Conservation (phyloP, 1,139 yeast genomes). For the Martiniozyma asiatica region DNA sequence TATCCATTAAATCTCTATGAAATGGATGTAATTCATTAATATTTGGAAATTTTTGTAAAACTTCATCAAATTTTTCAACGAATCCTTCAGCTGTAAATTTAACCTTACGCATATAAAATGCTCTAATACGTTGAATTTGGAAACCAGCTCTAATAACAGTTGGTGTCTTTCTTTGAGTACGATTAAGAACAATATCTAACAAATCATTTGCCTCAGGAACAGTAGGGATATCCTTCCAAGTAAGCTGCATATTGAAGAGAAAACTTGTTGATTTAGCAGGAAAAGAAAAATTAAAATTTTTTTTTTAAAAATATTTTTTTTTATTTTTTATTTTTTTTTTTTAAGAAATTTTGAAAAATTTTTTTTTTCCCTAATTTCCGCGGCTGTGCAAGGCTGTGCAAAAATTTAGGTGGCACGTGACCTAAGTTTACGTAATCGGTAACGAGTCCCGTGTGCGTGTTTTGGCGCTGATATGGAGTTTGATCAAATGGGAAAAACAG, state of each 20-base stretch:
- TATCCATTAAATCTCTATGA: conserved; percentile 95
- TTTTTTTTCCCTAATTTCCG: no score
- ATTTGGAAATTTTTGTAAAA: conserved; percentile 84
- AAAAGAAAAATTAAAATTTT: conserved; percentile 3
- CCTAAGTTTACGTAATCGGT: no score
- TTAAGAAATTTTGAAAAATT: no score
- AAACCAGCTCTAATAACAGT: conserved; percentile 96
- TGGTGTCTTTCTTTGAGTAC: conserved; percentile 97
- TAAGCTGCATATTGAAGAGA: conserved; percentile 63
- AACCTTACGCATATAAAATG: conserved; percentile 98
- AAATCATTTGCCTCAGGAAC: conserved; percentile 87
- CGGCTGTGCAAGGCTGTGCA: no score
- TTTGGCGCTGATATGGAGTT: no score
- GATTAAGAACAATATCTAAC: conserved; percentile 90
- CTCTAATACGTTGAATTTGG: conserved; percentile 88
- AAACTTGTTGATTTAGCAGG: not conserved
- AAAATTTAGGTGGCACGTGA: no score
- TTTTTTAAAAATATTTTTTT: conserved; percentile 1
- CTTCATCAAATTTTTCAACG: conserved; percentile 77
- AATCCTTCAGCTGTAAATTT: conserved; percentile 94
- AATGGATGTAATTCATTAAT: conserved; percentile 97
- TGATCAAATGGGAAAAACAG: no score
- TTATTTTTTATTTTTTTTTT: not conserved
- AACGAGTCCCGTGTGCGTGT: no score
- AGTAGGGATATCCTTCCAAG: conserved; percentile 97